Base-by-base conservation (phyloP, 1,284 basidiomycete genomes). In the Gymnopus androsaceus region DNA sequence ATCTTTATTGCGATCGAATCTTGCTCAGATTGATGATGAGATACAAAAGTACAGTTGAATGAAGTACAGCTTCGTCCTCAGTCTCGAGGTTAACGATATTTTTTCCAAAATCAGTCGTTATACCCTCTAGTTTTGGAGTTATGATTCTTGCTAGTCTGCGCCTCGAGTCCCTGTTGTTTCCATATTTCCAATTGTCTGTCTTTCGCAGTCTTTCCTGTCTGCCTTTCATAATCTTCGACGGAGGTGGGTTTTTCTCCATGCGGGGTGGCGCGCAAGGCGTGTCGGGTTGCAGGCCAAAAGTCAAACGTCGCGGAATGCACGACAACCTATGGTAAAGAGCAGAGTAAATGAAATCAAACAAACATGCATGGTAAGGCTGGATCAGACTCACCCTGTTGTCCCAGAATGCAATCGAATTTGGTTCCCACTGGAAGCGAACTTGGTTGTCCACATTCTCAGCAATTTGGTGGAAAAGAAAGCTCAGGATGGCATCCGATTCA, bases 201-300 rank as follows among this genome's bases (percentile, higher is more conserved):
- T 61, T 83, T 82, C 1, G 86, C 85, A 42, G 73, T 64, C 66
- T 84, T 85, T n/a, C 87, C 85, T 0, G 77, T 80, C 62, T 76
- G 66, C 44, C 69, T 69, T 71, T 92, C 90, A 66, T 90, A 92
- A 44, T 84, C 86, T 38, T 75, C 81, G n/a, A 92, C 91, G 0
- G 86, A 89, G 19, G 78, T 75, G 2, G 91, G 91, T 56, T 79
- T 80, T 69, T 93, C 89, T 23, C 84, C 92, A 61, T 88, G 88
- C 47, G 90, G 90, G 2, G 91, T 93, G n/a, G 86, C 85, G 49
- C 91, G 83, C 44, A 92, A 74, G 7, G 88, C 90, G 66, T 93
- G 90, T 49, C 91, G 81, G 44, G 78, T 82, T 42, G 81, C 78
- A 21, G 87, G 87, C 84, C 82, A 90, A 70, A 88, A 88, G 70